These are phyloP conservation scores for Hippophae rhamnoides DNA, from an alignment of 306 rosid genomes.

Conservation along the genomic window DNA sequence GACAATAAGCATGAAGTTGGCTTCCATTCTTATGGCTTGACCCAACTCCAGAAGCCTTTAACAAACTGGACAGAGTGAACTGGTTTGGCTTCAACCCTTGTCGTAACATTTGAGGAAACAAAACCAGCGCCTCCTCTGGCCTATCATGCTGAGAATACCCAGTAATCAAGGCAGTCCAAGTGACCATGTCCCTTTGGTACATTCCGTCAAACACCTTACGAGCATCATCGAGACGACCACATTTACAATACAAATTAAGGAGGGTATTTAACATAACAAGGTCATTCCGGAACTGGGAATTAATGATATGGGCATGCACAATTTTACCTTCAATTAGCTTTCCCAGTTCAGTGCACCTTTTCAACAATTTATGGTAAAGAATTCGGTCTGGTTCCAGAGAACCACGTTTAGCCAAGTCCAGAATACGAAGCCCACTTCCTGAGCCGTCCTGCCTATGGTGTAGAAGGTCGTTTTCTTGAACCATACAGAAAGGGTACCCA, in stretches of 20 bases:
- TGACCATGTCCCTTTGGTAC: constrained; percentile 18
- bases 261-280: constrained; percentile 18
- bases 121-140: constrained; percentile 18
- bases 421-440: constrained; percentile 18
- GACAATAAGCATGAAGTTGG: constrained; percentile 23
- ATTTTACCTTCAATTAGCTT: constrained; percentile 16
- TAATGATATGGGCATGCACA: constrained; percentile 19
- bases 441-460: constrained; percentile 11
- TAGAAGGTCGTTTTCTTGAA: constrained; percentile 21
- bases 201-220: constrained; percentile 22
- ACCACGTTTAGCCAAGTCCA: constrained; percentile 9
- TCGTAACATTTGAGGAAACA: constrained; percentile 26
- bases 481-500: constrained; percentile 6
- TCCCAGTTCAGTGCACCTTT: constrained; percentile 17
- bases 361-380: constrained; percentile 11
- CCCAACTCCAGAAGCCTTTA: constrained; percentile 24
- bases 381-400: constrained; percentile 14
- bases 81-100: constrained; percentile 22
- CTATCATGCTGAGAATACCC: constrained; percentile 25
- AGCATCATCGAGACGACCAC: constrained; percentile 21
- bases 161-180: constrained; percentile 30
- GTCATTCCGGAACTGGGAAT: constrained; percentile 19
- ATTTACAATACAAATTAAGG: constrained; percentile 18
- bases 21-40: constrained; percentile 11
- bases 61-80: constrained; percentile 30